A percentile compares a stretch with the other conserved stretches of the same genome.
These are phyloP conservation scores for Blastocladiella emersonii DNA, from an alignment of 371 early-diverging fungal species.

Conservation along the genomic window DNA sequence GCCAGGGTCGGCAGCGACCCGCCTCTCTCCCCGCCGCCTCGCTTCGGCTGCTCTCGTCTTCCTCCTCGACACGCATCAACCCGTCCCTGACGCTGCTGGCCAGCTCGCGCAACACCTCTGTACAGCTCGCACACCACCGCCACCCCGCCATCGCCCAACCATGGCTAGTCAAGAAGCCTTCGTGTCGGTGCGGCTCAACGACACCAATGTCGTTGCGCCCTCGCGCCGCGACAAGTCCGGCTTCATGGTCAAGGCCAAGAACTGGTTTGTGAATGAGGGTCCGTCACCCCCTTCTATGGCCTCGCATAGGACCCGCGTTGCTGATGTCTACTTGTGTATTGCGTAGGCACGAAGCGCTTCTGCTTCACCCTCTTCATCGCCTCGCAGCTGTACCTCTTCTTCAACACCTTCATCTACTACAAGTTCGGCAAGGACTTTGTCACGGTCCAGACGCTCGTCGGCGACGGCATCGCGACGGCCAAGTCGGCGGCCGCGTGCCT, in stretches of 20 bases:
- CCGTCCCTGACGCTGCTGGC: no score
- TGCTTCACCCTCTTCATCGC: slow-evolving; percentile 17
- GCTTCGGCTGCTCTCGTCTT: no score
- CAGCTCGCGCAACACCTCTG: no score
- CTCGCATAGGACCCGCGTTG: no score
- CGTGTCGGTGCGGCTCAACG: not conserved
- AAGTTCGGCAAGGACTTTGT: slow-evolving; percentile 17
- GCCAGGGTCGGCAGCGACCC: no score
- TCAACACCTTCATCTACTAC: slow-evolving; percentile 17
- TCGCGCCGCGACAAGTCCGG: not conserved
- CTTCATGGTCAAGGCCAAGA: slow-evolving; percentile 12
- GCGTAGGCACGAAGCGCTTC: slow-evolving; percentile 22
- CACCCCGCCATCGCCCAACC: not conserved
- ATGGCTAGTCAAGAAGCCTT: not conserved
- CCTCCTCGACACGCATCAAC: no score
- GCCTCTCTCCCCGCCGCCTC: no score
- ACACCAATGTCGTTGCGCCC: not conserved
- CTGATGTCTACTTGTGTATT: no score
- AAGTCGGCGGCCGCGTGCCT: slow-evolving; percentile 45
- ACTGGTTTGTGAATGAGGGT: slow-evolving; percentile 22
- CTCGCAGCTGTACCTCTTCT: slow-evolving; percentile 25
- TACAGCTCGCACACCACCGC: not conserved
- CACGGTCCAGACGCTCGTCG: slow-evolving; percentile 21
- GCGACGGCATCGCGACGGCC: slow-evolving; percentile 29
- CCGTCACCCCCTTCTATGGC: no score